Evolutionary conservation across 495 filamentous ascomycete genomes (phyloP), one percentile per base, ranked within the genome.

Genomic region (Xylaria acuta): DNA sequence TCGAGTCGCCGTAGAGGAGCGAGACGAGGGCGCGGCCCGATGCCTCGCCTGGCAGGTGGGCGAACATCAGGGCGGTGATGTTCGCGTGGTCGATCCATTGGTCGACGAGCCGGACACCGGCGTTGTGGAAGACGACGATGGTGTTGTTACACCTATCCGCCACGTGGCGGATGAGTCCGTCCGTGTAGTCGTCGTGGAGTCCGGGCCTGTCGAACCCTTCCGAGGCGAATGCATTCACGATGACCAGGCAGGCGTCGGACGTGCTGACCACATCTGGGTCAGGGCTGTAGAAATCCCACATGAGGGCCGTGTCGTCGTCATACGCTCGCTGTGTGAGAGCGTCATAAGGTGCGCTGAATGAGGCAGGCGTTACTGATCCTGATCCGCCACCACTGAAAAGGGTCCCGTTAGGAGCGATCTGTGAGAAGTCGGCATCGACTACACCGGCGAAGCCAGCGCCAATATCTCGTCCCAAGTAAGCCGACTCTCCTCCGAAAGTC

Each of bases 171-270:
- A 89, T 84, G 1, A 89, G 79, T 0, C 73, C 77, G 40, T 87
- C 84, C 3, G 82, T 84, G 67, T 84, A 80, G 76, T 86, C 67
- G 22, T 80, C 75, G 40, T 64, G 66, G 22, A 80, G 67, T 0
- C 72, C 75, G 22, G 73, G n/a, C 40, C 80, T 73, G 69, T 82
- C 80, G 22, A 60, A 58, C 11, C 70, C 83, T 69, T 90, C 88
- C 0, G 82, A 81, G 1, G 86, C 81, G 60, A 81, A 85, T 2
- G 78, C 78, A 59, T 87, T 90, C 65, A 85, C 81, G 63, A 90
- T 86, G 0, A 89, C 83, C 1, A 86, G 72, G 75, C 87, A 88
- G 9, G 92, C 82, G 72, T 93, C 90, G 64, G 88, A 82, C 11
- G 78, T 71, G 5, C 64, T 67, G 34, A 74, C 68, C 1, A 79